phyloP scores from a whole-genome alignment of 192 early-diverging fungal species.

The Dissophora globulifera region DNA sequence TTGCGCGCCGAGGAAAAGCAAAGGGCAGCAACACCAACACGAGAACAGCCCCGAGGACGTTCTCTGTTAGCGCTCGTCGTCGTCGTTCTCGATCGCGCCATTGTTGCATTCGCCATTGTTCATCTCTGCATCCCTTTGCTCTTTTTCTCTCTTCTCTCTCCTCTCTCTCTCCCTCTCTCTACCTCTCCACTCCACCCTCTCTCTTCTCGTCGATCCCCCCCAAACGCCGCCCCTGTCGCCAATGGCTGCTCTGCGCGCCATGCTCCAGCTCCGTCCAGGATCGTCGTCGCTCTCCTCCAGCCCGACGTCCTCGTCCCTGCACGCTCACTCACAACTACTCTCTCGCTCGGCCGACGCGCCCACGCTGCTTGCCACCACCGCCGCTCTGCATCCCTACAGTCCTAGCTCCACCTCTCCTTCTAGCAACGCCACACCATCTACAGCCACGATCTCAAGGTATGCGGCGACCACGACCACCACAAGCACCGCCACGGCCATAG shows the following conservation, averaged over 20 bases:
- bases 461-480: neutral
- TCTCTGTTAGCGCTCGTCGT: neutral
- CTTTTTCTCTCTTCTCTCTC: neutral
- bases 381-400: neutral
- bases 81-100: too few relatives aligned
- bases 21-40: too few relatives aligned
- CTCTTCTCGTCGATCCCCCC: too few relatives aligned
- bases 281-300: neutral
- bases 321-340: constrained; percentile 7
- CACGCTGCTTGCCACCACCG: neutral
- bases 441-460: neutral
- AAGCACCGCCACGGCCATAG: neutral
- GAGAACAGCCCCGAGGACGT: neutral
- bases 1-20: too few relatives aligned
- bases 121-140: neutral
- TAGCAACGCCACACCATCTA: neutral
- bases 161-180: neutral
- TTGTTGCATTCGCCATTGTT: neutral
- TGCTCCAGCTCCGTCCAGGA: constrained; percentile 45
- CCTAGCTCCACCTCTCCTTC: constrained; percentile 1
- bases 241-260: constrained; percentile 43
- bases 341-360: too few relatives aligned
- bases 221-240: neutral
- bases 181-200: neutral
- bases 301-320: neutral